Conservation (phyloP, 768 basidiomycete species). For the Hericium coralloides region DNA sequence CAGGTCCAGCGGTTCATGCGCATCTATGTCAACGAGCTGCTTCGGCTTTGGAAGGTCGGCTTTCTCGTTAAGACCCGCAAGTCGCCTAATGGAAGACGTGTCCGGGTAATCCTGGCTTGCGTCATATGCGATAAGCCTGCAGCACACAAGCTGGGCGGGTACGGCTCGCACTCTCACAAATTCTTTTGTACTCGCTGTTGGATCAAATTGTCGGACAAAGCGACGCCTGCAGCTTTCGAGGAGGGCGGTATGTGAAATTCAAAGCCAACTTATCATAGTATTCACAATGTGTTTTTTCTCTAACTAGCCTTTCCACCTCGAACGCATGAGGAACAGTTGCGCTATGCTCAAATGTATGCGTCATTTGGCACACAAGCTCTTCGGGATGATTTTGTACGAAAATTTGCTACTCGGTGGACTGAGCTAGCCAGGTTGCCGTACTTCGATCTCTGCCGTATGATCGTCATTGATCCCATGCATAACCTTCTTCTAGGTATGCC, state of each 20-base stretch:
- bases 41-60: conserved; percentile 18
- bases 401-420: conserved; percentile 15
- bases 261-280: no score
- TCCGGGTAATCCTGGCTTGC: conserved; percentile 24
- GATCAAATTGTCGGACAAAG: conserved; percentile 21
- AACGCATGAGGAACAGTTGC: conserved; percentile 11
- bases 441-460: conserved; percentile 20
- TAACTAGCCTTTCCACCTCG: conserved; percentile 9
- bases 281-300: no score
- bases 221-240: conserved; percentile 14
- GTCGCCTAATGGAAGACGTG: conserved; percentile 21
- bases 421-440: conserved; percentile 22
- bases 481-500: conserved; percentile 22
- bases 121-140: conserved; percentile 32
- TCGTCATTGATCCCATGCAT: conserved; percentile 27
- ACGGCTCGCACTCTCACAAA: conserved; percentile 22
- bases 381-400: conserved; percentile 11
- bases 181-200: conserved; percentile 28
- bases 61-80: conserved; percentile 15
- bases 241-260: conserved; percentile 9
- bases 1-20: conserved; percentile 20
- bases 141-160: conserved; percentile 25
- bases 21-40: conserved; percentile 11
- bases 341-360: conserved; percentile 1
- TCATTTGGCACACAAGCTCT: conserved; percentile 4